phyloP scores from a whole-genome alignment of 2,329 filamentous ascomycete species.

The Beauveria rudraprayagi region DNA sequence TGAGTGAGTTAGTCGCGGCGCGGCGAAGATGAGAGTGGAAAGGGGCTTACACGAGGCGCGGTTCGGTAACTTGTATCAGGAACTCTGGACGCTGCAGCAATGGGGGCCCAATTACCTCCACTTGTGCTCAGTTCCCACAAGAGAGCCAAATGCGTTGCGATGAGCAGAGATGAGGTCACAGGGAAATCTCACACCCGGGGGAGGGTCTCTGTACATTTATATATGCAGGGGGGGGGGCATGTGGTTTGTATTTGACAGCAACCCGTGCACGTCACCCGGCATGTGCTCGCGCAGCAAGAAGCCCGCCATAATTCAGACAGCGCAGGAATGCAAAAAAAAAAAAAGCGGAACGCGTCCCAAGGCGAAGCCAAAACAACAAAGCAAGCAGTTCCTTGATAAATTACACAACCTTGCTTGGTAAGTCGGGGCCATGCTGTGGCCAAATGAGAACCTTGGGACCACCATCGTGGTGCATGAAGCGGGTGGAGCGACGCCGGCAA shows the following conservation, averaged over 20 bases:
- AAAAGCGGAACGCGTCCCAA: neutral
- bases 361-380: neutral
- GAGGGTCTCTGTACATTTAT: neutral
- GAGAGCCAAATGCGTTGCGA: neutral
- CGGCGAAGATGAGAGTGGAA: neutral
- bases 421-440: neutral
- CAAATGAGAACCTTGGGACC: conserved; percentile 7
- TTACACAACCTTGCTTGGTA: neutral
- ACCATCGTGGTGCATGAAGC: conserved; percentile 4
- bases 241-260: neutral
- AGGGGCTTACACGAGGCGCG: neutral
- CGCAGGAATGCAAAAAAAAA: neutral
- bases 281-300: neutral
- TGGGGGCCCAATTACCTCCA: neutral
- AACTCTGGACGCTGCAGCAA: neutral
- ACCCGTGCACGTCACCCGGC: neutral
- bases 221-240: conserved; percentile 6
- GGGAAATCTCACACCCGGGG: neutral
- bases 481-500: neutral
- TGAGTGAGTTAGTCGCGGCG: neutral
- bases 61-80: no score
- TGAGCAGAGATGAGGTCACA: neutral
- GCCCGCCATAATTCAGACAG: neutral
- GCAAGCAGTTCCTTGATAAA: neutral
- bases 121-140: neutral